Evolutionary conservation across 1,284 basidiomycete genomes (phyloP).

Genomic region (Microstroma glucosiphilum): DNA sequence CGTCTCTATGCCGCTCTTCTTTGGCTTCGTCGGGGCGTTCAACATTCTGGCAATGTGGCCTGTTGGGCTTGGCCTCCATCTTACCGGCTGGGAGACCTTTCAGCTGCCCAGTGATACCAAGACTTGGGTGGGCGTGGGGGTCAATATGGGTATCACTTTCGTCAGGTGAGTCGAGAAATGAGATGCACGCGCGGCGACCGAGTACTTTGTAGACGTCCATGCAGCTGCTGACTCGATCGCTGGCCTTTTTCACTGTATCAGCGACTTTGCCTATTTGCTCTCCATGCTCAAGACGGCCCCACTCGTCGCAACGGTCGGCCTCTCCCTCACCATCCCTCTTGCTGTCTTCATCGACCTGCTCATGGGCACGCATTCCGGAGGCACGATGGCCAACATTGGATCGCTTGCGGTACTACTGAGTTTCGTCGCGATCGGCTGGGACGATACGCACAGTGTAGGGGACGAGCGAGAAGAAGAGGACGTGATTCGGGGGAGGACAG

Average conservation of each 20-base stretch:
- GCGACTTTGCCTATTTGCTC: constrained; percentile 37
- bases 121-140: constrained; percentile 63
- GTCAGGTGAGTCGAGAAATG: constrained; percentile 17
- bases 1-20: constrained; percentile 55
- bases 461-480: not conserved
- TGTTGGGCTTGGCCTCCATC: constrained; percentile 71
- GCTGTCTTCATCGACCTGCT: constrained; percentile 74
- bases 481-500: too few species aligned
- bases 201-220: not conserved
- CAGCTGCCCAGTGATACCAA: constrained; percentile 63
- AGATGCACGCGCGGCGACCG: not conserved
- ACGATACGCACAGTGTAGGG: constrained; percentile 15
- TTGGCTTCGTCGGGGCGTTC: constrained; percentile 68
- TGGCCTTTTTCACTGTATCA: not conserved
- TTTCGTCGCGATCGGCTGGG: constrained; percentile 26
- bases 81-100: constrained; percentile 68
- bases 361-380: constrained; percentile 53
- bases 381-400: constrained; percentile 27
- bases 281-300: constrained; percentile 96
- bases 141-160: constrained; percentile 67
- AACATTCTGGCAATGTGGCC: constrained; percentile 79
- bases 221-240: not conserved
- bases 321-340: constrained; percentile 89
- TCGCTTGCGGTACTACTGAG: constrained; percentile 34
- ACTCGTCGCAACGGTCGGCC: constrained; percentile 77